Conservation (phyloP, 116 monocot genomes). For the Posidonia oceanica region DNA sequence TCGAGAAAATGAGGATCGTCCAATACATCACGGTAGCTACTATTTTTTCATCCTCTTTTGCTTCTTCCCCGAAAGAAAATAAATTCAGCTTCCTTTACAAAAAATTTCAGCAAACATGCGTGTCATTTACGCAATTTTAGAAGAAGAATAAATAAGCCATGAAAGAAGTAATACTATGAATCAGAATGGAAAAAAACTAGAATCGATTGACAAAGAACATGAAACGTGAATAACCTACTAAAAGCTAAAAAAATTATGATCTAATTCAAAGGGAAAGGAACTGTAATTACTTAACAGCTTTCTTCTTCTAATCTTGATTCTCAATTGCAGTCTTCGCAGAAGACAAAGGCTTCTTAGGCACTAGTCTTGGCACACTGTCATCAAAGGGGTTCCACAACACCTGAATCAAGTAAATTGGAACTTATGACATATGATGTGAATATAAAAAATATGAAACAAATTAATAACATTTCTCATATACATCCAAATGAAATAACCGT, state of each 20-base stretch:
- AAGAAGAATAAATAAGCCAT: no score
- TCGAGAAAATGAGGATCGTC: slow-evolving; percentile 86
- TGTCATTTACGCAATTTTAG: slow-evolving; percentile 5
- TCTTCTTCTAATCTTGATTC: no score
- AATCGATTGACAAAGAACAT: no score
- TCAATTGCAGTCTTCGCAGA: slow-evolving; percentile 19
- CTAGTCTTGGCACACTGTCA: slow-evolving; percentile 67
- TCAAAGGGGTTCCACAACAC: slow-evolving; percentile 97
- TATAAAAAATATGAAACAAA: not conserved
- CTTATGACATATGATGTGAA: not conserved
- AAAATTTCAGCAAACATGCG: slow-evolving; percentile 13
- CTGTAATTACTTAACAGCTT: slow-evolving; percentile 49
- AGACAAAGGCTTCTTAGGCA: slow-evolving; percentile 31
- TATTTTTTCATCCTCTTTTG: slow-evolving; percentile 91
- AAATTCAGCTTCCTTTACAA: slow-evolving; percentile 70
- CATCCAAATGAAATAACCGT: not conserved
- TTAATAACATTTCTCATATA: not conserved
- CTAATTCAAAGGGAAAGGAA: not conserved
- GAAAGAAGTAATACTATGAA: no score
- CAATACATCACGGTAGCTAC: slow-evolving; percentile 61
- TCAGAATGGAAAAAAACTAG: no score
- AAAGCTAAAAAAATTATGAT: slow-evolving; percentile 19
- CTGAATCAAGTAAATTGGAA: slow-evolving; percentile 20
- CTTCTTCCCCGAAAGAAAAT: slow-evolving; percentile 96
- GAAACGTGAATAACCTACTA: no score